phyloP scores from a whole-genome alignment of 2,329 filamentous ascomycete species.

The Didymella exigua region DNA sequence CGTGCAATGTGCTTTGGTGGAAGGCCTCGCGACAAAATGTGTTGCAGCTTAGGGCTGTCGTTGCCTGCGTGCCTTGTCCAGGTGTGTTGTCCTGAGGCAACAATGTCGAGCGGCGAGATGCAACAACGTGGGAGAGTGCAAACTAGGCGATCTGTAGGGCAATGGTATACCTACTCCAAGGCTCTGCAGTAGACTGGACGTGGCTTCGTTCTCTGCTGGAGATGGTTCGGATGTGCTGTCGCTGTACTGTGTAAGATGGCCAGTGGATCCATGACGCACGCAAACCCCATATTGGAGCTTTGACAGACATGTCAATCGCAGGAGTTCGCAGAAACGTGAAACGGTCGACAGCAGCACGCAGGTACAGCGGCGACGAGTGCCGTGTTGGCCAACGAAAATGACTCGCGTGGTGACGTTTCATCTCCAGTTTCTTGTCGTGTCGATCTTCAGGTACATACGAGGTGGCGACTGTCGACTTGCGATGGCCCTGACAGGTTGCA shows the following conservation, averaged over 20 bases:
- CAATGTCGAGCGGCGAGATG: no score
- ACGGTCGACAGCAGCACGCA: background rate
- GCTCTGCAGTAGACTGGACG: background rate
- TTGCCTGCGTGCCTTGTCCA: background rate
- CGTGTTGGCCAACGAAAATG: background rate
- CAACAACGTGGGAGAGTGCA: background rate
- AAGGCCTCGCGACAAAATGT: background rate
- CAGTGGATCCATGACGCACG: background rate
- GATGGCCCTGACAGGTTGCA: background rate
- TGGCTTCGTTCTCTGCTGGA: background rate
- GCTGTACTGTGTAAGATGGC: background rate
- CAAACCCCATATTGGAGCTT: background rate
- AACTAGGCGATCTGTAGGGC: no score
- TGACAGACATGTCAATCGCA: constrained; percentile 6
- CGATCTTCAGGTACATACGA: constrained; percentile 14
- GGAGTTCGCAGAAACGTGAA: constrained; percentile 5
- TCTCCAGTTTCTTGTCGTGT: constrained; percentile 1
- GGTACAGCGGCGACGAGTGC: background rate
- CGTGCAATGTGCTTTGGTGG: background rate
- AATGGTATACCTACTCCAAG: background rate
- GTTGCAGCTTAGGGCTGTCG: background rate
- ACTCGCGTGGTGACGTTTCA: constrained; percentile 13
- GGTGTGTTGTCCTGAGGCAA: background rate
- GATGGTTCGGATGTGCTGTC: background rate
- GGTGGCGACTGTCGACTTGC: background rate